Percentiles rank a stretch among this genome's conserved stretches.
These are phyloP conservation scores for Kuraishia piskuri DNA, from an alignment of 805 yeast species.

Conservation along the genomic window DNA sequence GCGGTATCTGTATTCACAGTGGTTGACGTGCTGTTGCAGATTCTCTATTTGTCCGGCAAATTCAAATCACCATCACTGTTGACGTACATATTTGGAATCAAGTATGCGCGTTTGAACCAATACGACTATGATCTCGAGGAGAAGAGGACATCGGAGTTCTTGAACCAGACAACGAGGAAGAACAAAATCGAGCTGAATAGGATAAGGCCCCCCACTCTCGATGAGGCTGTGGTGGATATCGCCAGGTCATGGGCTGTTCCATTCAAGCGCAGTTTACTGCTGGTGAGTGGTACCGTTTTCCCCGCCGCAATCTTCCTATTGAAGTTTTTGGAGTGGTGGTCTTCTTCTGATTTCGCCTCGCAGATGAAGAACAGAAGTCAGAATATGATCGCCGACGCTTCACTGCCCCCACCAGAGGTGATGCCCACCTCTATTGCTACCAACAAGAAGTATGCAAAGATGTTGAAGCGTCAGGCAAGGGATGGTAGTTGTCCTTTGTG, in stretches of 20 bases:
- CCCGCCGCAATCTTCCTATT: slow-evolving; percentile 77
- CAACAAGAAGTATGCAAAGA: slow-evolving; percentile 8
- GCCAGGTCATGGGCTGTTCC: slow-evolving; percentile 12
- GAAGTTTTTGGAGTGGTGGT: slow-evolving; percentile 93
- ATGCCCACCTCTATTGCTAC: slow-evolving; percentile 8
- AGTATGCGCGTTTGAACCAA: slow-evolving; percentile 53
- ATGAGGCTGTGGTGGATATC: slow-evolving; percentile 23
- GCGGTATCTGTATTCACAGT: slow-evolving; percentile 37
- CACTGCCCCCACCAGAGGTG: slow-evolving; percentile 36
- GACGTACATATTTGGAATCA: slow-evolving; percentile 52
- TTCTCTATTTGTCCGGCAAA: slow-evolving; percentile 60
- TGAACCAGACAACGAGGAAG: slow-evolving; percentile 4
- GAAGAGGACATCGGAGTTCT: slow-evolving; percentile 8
- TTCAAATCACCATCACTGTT: slow-evolving; percentile 55
- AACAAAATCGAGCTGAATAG: slow-evolving; percentile 15
- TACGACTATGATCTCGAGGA: slow-evolving; percentile 38
- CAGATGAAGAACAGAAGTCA: slow-evolving; percentile 39
- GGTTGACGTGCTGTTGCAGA: slow-evolving; percentile 45
- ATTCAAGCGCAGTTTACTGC: slow-evolving; percentile 14
- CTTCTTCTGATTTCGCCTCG: slow-evolving; percentile 60
- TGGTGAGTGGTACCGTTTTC: slow-evolving; percentile 37
- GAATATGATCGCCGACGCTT: slow-evolving; percentile 34
- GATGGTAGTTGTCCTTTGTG: slow-evolving; percentile 63
- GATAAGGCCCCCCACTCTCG: slow-evolving; percentile 31
- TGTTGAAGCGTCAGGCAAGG: slow-evolving; percentile 17